Evolutionary conservation across 169 alveolate species (phyloP).

Genomic region (Amoebophrya sp.): DNA sequence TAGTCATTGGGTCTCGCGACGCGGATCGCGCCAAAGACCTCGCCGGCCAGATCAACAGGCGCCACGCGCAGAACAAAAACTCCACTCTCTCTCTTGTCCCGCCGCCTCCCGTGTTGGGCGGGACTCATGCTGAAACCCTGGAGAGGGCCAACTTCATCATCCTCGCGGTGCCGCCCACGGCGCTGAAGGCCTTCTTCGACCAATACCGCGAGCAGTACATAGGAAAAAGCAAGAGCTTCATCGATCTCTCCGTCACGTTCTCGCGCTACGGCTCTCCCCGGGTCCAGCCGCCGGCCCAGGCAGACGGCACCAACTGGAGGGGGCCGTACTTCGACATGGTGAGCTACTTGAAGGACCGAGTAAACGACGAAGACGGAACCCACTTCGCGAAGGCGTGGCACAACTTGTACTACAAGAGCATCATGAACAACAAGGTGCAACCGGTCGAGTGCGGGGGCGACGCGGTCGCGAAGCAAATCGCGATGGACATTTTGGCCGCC

Average conservation of each 20-base stretch:
- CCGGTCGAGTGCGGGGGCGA: neutral
- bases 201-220: neutral
- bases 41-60: neutral
- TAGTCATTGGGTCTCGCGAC: neutral
- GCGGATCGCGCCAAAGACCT: neutral
- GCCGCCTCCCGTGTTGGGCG: neutral
- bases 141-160: neutral
- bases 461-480: neutral
- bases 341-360: neutral
- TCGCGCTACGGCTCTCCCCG: neutral
- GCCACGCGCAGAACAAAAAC: neutral
- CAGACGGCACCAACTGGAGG: neutral
- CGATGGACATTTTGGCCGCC: neutral
- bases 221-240: neutral
- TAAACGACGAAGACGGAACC: neutral
- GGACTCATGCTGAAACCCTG: no score
- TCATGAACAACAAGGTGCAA: neutral
- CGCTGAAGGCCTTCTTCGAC: neutral
- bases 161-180: neutral
- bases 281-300: neutral
- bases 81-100: no score
- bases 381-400: neutral
- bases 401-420: neutral
- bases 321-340: neutral
- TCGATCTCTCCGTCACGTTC: neutral